These are phyloP conservation scores for Kwoniella dendrophila DNA, from an alignment of 768 basidiomycete species.

Conservation along the genomic window DNA sequence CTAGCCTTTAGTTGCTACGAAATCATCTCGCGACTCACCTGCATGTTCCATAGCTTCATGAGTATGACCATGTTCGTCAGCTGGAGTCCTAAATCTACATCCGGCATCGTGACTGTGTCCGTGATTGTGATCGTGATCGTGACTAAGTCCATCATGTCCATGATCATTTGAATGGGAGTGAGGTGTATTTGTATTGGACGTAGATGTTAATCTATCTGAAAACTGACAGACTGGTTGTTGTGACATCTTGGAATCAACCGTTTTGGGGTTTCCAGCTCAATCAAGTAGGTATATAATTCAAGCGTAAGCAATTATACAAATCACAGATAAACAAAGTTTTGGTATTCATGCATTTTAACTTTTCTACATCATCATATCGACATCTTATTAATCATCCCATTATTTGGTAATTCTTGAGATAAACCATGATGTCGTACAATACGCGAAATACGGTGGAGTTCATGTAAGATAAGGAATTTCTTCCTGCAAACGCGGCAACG, in stretches of 20 bases:
- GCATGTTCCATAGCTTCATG: slow-evolving; percentile 90
- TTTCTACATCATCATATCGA: no score
- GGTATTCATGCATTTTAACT: no score
- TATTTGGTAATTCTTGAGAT: no score
- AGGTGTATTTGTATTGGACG: slow-evolving; percentile 24
- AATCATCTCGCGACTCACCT: slow-evolving; percentile 60
- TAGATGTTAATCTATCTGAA: slow-evolving; percentile 49
- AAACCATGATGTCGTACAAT: no score
- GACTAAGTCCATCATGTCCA: slow-evolving; percentile 64
- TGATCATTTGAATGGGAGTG: slow-evolving; percentile 19
- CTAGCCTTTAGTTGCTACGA: not conserved
- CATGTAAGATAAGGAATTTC: no score
- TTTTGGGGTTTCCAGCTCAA: not conserved
- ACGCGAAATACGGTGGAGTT: no score
- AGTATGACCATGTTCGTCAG: slow-evolving; percentile 85
- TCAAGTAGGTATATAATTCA: not conserved
- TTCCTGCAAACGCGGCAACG: no score
- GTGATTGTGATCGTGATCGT: no score
- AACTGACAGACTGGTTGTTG: slow-evolving; percentile 53
- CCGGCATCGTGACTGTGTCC: no score
- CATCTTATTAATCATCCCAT: no score
- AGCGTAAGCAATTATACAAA: not conserved
- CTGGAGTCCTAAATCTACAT: slow-evolving; percentile 50
- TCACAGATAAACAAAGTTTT: no score
- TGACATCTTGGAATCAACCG: not conserved